phyloP scores from a whole-genome alignment of 441 rosid genomes.

The Corymbia calophylla region DNA sequence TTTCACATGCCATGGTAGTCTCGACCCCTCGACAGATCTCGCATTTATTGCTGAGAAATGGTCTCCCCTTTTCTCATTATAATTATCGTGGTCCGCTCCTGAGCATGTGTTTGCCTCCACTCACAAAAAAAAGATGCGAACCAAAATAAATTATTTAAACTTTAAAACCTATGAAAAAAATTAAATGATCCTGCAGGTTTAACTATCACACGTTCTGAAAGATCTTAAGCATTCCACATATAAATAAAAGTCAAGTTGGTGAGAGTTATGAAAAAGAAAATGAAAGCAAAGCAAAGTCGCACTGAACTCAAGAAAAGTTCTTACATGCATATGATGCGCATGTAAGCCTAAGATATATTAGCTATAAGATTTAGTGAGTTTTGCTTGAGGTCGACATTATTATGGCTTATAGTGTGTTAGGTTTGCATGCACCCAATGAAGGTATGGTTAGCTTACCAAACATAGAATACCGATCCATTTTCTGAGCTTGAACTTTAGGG shows the following conservation, averaged over 20 bases:
- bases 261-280: neutral
- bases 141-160: neutral
- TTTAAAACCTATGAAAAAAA: neutral
- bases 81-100: neutral
- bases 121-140: neutral
- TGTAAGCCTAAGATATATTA: neutral
- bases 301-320: neutral
- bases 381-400: neutral
- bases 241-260: neutral
- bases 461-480: neutral
- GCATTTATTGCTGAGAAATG: neutral
- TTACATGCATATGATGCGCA: neutral
- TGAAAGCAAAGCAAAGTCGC: neutral
- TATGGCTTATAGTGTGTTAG: neutral
- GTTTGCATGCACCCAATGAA: neutral
- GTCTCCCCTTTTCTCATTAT: neutral
- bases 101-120: neutral
- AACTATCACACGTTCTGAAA: neutral
- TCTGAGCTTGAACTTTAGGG: neutral
- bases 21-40: neutral
- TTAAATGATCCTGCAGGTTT: neutral
- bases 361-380: neutral
- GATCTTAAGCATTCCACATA: neutral
- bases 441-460: neutral
- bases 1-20: neutral